A percentile compares a stretch with the other conserved stretches of the same genome.
phyloP scores from a whole-genome alignment of 75 land plant genomes.

The Chamaecyparis obtusa region DNA sequence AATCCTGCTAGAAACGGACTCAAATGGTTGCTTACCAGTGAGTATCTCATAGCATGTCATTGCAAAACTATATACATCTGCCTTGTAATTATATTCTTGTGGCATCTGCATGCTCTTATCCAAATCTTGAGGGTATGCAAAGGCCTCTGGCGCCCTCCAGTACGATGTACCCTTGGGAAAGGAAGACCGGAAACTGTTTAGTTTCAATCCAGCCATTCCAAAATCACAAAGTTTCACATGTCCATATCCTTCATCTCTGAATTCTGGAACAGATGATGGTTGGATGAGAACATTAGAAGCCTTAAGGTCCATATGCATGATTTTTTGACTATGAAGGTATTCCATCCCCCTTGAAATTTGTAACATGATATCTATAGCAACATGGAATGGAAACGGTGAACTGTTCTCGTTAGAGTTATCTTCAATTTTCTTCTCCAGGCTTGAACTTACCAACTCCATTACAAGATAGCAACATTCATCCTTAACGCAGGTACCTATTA shows the following conservation, averaged over 20 bases:
- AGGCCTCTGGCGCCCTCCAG: constrained; percentile 39
- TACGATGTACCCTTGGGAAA: constrained; percentile 13
- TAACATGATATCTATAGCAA: constrained; percentile 30
- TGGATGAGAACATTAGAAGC: constrained; percentile 21
- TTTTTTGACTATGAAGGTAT: constrained; percentile 21
- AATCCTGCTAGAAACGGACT: constrained; percentile 3
- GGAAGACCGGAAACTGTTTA: constrained; percentile 13
- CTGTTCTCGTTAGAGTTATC: constrained; percentile 2
- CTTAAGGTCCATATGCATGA: constrained; percentile 26
- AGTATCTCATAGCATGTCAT: constrained; percentile 36
- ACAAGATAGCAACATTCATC: constrained; percentile 17
- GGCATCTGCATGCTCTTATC: background rate
- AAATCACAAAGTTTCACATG: constrained; percentile 29
- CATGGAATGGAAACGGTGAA: constrained; percentile 9
- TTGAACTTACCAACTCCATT: constrained; percentile 23
- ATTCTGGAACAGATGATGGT: constrained; percentile 15
- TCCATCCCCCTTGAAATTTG: constrained; percentile 34
- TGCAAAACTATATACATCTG: constrained; percentile 42
- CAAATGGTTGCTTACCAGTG: constrained; percentile 31
- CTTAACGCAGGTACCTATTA: constrained; percentile 17
- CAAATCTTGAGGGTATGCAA: constrained; percentile 10
- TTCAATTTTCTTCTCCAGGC: constrained; percentile 24
- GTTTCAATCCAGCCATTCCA: constrained; percentile 25
- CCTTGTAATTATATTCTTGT: constrained; percentile 18
- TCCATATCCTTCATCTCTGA: constrained; percentile 19